A percentile compares a stretch with the other conserved stretches of the same genome.
Conservation (phyloP, 805 yeast species). For the Metschnikowia cubensis region DNA sequence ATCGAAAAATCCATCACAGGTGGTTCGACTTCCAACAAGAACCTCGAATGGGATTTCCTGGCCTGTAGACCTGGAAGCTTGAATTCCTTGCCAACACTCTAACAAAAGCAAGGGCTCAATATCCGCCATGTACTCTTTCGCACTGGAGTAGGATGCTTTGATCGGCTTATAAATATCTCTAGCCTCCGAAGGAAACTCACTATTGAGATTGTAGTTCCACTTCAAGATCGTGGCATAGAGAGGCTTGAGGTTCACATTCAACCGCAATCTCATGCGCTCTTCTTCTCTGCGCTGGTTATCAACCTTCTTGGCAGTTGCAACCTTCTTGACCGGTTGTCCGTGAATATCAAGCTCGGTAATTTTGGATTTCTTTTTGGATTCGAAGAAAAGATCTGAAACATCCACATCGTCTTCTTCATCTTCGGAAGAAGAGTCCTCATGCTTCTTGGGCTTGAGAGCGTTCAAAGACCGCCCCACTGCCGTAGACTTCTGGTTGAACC, state of each 20-base stretch:
- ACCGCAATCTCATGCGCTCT: constrained; percentile 71
- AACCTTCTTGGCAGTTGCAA: constrained; percentile 26
- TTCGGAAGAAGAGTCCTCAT: constrained; percentile 30
- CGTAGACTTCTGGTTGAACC: constrained; percentile 40
- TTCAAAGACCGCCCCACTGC: constrained; percentile 38
- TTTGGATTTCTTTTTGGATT: constrained; percentile 32
- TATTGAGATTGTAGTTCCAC: constrained; percentile 67
- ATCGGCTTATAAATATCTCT: constrained; percentile 42
- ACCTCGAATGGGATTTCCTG: constrained; percentile 60
- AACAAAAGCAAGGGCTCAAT: constrained; percentile 79
- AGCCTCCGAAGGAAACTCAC: constrained; percentile 58
- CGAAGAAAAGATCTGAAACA: constrained; percentile 39
- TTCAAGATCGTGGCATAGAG: constrained; percentile 62
- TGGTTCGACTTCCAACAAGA: constrained; percentile 72
- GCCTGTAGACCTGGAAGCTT: constrained; percentile 62
- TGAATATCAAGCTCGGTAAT: constrained; percentile 41
- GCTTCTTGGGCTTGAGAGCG: constrained; percentile 27
- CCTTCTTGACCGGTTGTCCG: constrained; percentile 34
- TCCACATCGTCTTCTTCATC: constrained; percentile 34
- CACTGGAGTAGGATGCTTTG: constrained; percentile 51
- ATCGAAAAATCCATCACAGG: constrained; percentile 84
- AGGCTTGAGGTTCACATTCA: constrained; percentile 74
- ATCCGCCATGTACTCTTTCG: constrained; percentile 60
- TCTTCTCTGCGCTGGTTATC: constrained; percentile 50
- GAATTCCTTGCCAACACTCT: constrained; percentile 93